Conservation (phyloP, 768 basidiomycete genomes). For the Suillus subaureus region DNA sequence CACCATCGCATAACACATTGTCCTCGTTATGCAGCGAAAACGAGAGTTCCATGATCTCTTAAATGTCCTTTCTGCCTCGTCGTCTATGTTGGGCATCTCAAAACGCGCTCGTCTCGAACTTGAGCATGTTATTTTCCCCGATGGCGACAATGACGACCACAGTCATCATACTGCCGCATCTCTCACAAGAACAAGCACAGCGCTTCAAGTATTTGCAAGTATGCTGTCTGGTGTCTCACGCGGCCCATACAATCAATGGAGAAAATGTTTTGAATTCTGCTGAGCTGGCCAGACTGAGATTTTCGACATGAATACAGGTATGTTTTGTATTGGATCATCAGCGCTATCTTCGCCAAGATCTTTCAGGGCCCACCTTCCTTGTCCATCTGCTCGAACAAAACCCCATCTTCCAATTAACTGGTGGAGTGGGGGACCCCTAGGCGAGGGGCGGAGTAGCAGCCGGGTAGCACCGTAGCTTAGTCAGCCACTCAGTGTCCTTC, state of each 20-base stretch:
- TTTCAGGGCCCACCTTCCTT: background rate
- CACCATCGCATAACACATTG: too few relatives aligned
- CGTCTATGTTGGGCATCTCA: background rate
- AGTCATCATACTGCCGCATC: background rate
- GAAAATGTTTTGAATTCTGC: background rate
- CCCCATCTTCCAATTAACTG: background rate
- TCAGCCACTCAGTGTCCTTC: too few relatives aligned
- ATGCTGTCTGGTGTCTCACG: background rate
- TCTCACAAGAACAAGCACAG: background rate
- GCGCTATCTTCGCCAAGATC: background rate
- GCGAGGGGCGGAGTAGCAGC: too few relatives aligned
- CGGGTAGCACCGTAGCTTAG: too few relatives aligned
- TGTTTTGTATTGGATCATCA: background rate
- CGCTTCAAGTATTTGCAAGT: background rate
- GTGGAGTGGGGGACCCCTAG: too few relatives aligned
- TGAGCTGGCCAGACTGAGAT: background rate
- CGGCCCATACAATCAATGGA: background rate
- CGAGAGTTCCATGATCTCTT: background rate
- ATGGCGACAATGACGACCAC: background rate
- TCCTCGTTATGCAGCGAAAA: background rate
- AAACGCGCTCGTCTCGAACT: background rate
- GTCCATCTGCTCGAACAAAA: background rate
- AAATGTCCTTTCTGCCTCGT: background rate
- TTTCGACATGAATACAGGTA: background rate
- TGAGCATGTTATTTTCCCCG: background rate